Percentiles rank a stretch among this genome's conserved stretches.
Conservation (phyloP, 345 rosid genomes). For the Trapa incisa region DNA sequence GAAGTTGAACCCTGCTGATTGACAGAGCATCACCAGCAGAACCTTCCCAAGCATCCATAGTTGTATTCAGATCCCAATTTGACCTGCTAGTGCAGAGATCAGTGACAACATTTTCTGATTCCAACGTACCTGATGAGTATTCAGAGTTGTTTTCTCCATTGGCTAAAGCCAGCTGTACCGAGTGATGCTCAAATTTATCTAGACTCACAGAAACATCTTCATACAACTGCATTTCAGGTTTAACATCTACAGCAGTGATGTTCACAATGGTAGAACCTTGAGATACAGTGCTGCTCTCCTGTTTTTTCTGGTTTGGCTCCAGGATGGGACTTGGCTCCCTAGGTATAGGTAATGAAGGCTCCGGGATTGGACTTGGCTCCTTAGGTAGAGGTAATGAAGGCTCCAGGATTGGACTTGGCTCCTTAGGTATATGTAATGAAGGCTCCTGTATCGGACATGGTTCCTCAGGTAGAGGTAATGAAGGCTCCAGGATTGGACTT, state of each 20-base stretch:
- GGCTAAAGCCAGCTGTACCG: conserved; percentile 42
- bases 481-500: too few relatives aligned
- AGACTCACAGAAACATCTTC: conserved; percentile 15
- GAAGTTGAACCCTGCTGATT: conserved; percentile 15
- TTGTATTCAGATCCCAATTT: conserved; percentile 80
- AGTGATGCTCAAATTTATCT: conserved; percentile 19
- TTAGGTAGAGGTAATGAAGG: too few relatives aligned
- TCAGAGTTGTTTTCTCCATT: conserved; percentile 21
- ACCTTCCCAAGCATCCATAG: conserved; percentile 80
- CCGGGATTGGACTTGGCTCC: too few relatives aligned
- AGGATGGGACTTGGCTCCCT: conserved; percentile 15
- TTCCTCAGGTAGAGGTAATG: conserved; percentile 12
- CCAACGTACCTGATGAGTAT: conserved; percentile 13
- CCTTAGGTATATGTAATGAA: conserved; percentile 20
- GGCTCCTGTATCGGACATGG: conserved; percentile 1
- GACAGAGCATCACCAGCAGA: conserved; percentile 19
- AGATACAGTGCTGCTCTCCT: conserved; percentile 13
- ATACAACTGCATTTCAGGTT: conserved; percentile 12
- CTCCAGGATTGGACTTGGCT: too few relatives aligned
- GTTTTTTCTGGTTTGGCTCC: conserved; percentile 11
- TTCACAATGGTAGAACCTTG: conserved; percentile 17
- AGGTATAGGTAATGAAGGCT: too few relatives aligned
- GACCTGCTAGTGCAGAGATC: conserved; percentile 29
- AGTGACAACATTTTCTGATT: conserved; percentile 12
- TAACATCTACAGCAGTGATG: conserved; percentile 10